These are phyloP conservation scores for Polygonum maritimum DNA, from an alignment of 148 eudicot species.

Conservation along the genomic window DNA sequence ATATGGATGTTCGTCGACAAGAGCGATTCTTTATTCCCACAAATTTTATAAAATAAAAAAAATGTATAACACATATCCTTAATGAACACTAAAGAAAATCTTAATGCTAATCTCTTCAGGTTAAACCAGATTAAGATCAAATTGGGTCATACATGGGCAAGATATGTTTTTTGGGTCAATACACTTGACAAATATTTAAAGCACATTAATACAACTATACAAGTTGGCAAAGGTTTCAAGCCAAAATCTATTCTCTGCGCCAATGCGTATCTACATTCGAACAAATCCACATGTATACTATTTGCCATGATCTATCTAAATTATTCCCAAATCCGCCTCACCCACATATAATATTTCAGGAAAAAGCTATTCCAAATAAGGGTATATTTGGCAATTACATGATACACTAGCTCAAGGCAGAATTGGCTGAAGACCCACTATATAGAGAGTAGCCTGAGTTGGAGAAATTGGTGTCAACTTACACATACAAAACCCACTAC, in stretches of 20 bases:
- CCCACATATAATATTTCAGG: neutral
- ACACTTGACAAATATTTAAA: neutral
- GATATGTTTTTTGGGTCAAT: too few relatives aligned
- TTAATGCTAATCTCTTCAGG: neutral
- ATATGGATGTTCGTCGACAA: neutral
- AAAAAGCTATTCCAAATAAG: neutral
- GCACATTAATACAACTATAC: neutral
- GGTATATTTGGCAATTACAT: neutral
- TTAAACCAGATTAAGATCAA: neutral
- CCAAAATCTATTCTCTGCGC: neutral
- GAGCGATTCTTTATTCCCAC: too few relatives aligned
- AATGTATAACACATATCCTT: neutral
- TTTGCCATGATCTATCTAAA: neutral
- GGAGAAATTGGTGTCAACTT: neutral
- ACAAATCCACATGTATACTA: neutral
- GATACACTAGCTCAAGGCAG: neutral
- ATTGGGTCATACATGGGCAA: neutral
- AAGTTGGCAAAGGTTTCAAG: neutral
- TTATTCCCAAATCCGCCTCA: neutral
- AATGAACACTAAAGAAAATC: neutral
- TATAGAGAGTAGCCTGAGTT: constrained; percentile 4
- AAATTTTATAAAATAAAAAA: too few relatives aligned
- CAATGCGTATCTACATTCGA: neutral
- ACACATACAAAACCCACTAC: neutral
- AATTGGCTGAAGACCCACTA: neutral